A percentile compares a stretch with the other conserved stretches of the same genome.
Conservation (phyloP, 129 eudicot species). For the Flaveria trinervia region DNA sequence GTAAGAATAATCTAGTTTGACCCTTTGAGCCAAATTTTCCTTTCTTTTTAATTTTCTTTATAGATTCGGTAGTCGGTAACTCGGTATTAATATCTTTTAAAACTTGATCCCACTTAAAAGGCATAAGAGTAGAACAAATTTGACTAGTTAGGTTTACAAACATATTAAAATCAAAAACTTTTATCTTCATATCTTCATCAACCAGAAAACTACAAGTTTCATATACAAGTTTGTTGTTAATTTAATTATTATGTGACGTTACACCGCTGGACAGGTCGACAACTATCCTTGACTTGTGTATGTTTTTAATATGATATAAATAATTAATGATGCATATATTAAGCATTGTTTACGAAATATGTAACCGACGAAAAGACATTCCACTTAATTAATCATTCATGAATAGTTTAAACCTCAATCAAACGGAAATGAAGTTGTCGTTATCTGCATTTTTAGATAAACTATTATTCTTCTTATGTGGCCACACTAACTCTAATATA, state of each 20-base stretch:
- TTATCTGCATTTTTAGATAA: neutral
- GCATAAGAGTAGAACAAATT: too few species aligned
- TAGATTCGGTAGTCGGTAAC: too few species aligned
- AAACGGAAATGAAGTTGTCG: slow-evolving; percentile 4
- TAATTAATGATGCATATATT: neutral
- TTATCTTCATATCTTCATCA: neutral
- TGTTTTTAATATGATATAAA: neutral
- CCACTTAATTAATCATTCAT: neutral
- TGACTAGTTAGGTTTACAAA: neutral
- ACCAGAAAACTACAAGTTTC: neutral
- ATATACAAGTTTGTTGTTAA: neutral
- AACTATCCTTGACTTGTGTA: neutral
- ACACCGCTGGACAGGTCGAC: neutral
- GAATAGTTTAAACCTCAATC: neutral
- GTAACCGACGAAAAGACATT: neutral
- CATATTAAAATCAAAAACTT: neutral
- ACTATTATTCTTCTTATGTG: neutral
- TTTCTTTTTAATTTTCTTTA: too few species aligned
- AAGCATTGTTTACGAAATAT: neutral
- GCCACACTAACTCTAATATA: neutral
- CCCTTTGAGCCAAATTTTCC: too few species aligned
- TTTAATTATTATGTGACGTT: neutral
- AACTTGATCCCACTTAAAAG: too few species aligned
- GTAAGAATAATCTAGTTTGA: too few species aligned
- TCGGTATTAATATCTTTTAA: too few species aligned